phyloP scores from a whole-genome alignment of 2,329 filamentous ascomycete genomes.

The Biscogniauxia sp. region DNA sequence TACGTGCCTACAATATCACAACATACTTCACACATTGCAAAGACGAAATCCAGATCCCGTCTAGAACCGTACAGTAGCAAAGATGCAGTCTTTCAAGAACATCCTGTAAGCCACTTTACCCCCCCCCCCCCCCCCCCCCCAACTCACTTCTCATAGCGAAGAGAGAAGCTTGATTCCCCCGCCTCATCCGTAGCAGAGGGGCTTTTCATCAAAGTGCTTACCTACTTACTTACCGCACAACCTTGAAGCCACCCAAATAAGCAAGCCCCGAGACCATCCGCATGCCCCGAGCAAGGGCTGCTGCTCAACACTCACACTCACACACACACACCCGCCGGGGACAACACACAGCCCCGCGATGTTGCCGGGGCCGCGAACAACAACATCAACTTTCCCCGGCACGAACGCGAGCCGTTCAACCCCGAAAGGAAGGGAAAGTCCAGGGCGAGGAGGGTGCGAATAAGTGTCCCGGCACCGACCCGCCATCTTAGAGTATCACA shows the following conservation, averaged over 20 bases:
- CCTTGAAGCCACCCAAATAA: neutral
- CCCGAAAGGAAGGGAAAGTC: neutral
- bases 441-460: neutral
- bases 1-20: too few relatives aligned
- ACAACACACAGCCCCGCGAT: neutral
- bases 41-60: neutral
- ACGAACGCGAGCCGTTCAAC: neutral
- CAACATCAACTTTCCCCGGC: neutral
- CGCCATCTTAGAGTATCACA: neutral
- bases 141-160: neutral
- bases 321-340: neutral
- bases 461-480: neutral
- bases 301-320: too few relatives aligned
- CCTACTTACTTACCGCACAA: neutral
- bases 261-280: neutral
- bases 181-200: too few relatives aligned
- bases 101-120: neutral
- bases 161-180: too few relatives aligned
- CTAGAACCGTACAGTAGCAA: neutral
- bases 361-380: neutral
- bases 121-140: too few relatives aligned
- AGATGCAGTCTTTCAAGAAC: neutral
- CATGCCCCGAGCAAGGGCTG: neutral
- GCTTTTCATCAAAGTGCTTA: too few relatives aligned
- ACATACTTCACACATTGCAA: too few relatives aligned